phyloP scores from a whole-genome alignment of 1,284 basidiomycete genomes.

The Moesziomyces antarcticus region DNA sequence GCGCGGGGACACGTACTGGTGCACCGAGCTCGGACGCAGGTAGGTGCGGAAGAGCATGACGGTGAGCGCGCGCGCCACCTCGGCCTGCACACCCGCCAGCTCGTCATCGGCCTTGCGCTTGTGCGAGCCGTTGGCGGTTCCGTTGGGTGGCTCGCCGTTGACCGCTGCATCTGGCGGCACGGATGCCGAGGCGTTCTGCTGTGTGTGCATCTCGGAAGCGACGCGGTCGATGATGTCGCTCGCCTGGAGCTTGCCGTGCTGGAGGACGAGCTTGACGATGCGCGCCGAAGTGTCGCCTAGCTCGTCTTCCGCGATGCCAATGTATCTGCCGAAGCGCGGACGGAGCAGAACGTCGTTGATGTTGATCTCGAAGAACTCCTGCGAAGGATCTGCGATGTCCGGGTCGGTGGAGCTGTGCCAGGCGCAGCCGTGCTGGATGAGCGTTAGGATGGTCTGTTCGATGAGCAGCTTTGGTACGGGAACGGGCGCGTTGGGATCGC shows the following conservation, averaged over 20 bases:
- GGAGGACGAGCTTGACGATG: conserved; percentile 72
- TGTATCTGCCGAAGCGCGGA: conserved; percentile 70
- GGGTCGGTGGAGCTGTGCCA: conserved; percentile 65
- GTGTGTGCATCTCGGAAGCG: conserved; percentile 20
- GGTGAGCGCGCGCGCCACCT: conserved; percentile 31
- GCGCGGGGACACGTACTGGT: conserved; percentile 67
- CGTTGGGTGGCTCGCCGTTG: conserved; percentile 20
- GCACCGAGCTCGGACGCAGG: conserved; percentile 56
- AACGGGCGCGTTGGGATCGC: conserved; percentile 73
- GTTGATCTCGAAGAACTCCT: conserved; percentile 69
- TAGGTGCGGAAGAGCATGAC: conserved; percentile 54
- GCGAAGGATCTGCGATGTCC: conserved; percentile 23
- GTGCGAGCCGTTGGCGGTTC: conserved; percentile 17
- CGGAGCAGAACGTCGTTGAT: conserved; percentile 66
- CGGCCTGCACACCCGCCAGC: conserved; percentile 3
- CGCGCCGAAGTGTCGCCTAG: conserved; percentile 74
- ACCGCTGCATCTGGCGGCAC: conserved; percentile 3
- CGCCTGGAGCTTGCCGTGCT: conserved; percentile 85
- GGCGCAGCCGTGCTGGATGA: conserved; percentile 85
- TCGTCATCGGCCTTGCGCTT: conserved; percentile 45
- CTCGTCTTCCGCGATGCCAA: conserved; percentile 81
- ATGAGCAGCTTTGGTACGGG: conserved; percentile 75
- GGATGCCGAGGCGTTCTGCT: conserved; percentile 6
- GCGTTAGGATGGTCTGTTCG: conserved; percentile 80
- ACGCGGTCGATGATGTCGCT: conserved; percentile 77